Evolutionary conservation across 345 rosid genomes (phyloP).

Genomic region (Bruguiera sexangula): DNA sequence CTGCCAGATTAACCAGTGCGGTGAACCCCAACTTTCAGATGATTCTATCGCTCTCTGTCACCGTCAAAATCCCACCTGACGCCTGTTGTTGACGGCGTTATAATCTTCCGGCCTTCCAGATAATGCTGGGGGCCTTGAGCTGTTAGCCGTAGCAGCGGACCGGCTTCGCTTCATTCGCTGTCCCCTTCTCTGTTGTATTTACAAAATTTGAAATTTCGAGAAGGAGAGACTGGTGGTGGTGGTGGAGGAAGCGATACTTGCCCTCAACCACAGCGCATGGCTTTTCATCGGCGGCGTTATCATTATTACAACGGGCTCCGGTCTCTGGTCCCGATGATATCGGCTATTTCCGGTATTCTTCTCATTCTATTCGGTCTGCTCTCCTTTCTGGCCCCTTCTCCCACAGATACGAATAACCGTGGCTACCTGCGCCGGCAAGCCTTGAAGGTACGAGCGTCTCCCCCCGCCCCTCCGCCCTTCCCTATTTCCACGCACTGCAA

Average conservation of each 20-base stretch:
- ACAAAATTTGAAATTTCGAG: background rate
- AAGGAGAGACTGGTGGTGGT: background rate
- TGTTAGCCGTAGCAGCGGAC: no score
- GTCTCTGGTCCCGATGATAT: constrained; percentile 43
- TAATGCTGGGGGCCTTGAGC: no score
- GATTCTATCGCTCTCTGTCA: no score
- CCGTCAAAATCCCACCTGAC: no score
- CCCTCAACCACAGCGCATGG: constrained; percentile 34
- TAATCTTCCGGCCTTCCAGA: no score
- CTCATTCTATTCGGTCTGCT: constrained; percentile 65
- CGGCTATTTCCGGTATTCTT: constrained; percentile 52
- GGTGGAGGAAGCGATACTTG: background rate
- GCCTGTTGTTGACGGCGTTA: no score
- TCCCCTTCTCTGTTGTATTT: no score
- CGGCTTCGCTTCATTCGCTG: no score
- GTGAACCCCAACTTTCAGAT: no score
- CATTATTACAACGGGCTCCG: constrained; percentile 49
- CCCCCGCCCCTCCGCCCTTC: background rate
- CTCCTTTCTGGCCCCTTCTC: constrained; percentile 68
- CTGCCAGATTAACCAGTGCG: no score
- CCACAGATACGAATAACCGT: constrained; percentile 44
- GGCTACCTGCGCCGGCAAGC: constrained; percentile 29
- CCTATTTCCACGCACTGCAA: background rate
- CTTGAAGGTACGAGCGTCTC: constrained; percentile 15
- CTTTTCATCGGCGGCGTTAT: constrained; percentile 70